Percentiles rank a stretch among this genome's conserved stretches.
These are phyloP conservation scores for Saprolegnia diclina DNA, from an alignment of 352 stramenopile species.

Conservation along the genomic window DNA sequence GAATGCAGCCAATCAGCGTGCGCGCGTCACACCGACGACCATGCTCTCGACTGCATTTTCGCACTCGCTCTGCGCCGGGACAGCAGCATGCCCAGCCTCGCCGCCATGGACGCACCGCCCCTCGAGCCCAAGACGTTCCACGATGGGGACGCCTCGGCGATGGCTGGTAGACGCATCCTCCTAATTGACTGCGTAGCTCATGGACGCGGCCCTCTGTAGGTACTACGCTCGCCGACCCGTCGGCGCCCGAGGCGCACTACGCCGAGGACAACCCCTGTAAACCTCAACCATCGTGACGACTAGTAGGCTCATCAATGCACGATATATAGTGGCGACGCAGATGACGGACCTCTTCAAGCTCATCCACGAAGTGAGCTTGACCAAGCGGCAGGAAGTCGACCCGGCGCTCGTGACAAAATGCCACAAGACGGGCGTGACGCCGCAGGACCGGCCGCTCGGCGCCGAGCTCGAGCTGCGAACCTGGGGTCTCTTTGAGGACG, in stretches of 20 bases:
- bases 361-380: slow-evolving; percentile 17
- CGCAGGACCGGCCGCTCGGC: slow-evolving; percentile 3
- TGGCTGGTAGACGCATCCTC: no score
- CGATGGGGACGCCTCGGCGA: not conserved
- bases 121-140: not conserved
- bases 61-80: not conserved
- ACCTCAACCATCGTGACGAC: not conserved
- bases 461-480: slow-evolving; percentile 14
- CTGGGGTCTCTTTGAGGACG: slow-evolving; percentile 8
- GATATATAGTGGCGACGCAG: not conserved
- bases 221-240: not conserved
- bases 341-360: slow-evolving; percentile 18
- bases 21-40: not conserved
- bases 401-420: slow-evolving; percentile 5
- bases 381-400: slow-evolving; percentile 4
- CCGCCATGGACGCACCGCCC: no score
- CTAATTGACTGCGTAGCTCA: no score
- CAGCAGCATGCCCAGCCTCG: not conserved
- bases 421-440: slow-evolving; percentile 9
- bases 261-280: not conserved
- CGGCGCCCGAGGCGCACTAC: not conserved
- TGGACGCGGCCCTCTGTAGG: no score
- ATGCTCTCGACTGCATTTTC: not conserved
- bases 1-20: not conserved
- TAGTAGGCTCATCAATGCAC: not conserved